Evolutionary conservation across 257 asterid genomes (phyloP).

Genomic region (Solanum peruvianum): DNA sequence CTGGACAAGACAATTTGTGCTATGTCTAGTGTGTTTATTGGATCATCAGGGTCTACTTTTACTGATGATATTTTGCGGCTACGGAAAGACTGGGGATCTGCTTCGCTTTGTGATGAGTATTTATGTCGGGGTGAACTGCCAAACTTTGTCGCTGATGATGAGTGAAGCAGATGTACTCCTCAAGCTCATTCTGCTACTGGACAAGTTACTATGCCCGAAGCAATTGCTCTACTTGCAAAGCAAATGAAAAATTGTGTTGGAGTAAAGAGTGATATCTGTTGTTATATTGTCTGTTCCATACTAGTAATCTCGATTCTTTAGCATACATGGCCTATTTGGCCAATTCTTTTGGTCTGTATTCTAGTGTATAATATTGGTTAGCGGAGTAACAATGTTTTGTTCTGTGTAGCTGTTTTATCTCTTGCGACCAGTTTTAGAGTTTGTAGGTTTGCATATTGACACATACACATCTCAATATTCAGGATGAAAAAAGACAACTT

Average conservation of each 20-base stretch:
- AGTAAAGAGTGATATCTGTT: background rate
- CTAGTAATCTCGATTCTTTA: background rate
- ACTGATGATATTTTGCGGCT: slow-evolving; percentile 90
- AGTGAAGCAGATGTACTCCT: slow-evolving; percentile 16
- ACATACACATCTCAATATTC: background rate
- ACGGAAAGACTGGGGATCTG: slow-evolving; percentile 85
- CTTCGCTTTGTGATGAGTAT: slow-evolving; percentile 79
- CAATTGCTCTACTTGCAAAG: background rate
- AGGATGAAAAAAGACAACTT: background rate
- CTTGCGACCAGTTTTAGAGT: background rate
- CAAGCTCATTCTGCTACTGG: background rate
- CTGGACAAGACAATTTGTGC: slow-evolving; percentile 98
- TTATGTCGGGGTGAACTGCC: slow-evolving; percentile 80
- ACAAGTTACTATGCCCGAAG: background rate
- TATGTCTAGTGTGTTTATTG: slow-evolving; percentile 75
- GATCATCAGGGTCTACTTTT: slow-evolving; percentile 92
- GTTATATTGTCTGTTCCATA: background rate
- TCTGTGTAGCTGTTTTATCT: background rate
- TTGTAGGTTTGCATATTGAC: background rate
- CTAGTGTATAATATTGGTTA: background rate
- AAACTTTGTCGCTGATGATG: slow-evolving; percentile 70
- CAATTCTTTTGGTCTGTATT: background rate
- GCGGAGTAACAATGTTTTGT: background rate
- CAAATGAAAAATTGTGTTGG: background rate
- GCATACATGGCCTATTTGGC: background rate